Conservation (phyloP, 176 grass and related monocot species). For the Paspalum notatum region DNA sequence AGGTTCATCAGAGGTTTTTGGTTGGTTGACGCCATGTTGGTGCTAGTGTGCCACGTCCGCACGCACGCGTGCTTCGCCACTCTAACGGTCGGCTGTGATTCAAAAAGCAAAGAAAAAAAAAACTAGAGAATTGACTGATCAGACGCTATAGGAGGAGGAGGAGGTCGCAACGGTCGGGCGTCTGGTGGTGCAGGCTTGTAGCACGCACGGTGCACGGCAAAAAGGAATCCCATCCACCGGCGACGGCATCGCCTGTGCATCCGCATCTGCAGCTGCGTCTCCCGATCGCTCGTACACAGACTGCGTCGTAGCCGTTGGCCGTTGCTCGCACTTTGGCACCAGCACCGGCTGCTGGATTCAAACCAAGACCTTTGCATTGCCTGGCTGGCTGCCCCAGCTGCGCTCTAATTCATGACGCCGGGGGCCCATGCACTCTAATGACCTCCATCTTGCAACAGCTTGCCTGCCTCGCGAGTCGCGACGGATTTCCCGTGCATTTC, state of each 20-base stretch:
- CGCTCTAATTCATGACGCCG: no score
- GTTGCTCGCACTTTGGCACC: background rate
- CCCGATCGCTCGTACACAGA: background rate
- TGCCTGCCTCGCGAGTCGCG: no score
- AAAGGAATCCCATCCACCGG: background rate
- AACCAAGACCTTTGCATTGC: no score
- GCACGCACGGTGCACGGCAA: background rate
- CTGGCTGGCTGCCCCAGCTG: no score
- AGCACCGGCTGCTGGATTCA: no score
- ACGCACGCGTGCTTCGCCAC: background rate
- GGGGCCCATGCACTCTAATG: no score
- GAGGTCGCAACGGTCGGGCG: background rate
- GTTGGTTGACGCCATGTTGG: no score
- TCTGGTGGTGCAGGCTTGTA: background rate
- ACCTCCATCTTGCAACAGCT: no score
- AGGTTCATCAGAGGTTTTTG: no score
- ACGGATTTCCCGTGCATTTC: background rate
- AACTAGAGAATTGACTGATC: no score
- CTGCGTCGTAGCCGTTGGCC: background rate
- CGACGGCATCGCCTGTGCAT: background rate
- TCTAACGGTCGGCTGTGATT: constrained; percentile 9
- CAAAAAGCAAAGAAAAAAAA: background rate
- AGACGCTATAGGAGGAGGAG: background rate
- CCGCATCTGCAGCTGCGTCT: background rate
- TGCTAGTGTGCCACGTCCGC: no score